Percentiles rank a stretch among this genome's conserved stretches.
phyloP scores from a whole-genome alignment of 805 yeast genomes.

The Kuraishia borneana region DNA sequence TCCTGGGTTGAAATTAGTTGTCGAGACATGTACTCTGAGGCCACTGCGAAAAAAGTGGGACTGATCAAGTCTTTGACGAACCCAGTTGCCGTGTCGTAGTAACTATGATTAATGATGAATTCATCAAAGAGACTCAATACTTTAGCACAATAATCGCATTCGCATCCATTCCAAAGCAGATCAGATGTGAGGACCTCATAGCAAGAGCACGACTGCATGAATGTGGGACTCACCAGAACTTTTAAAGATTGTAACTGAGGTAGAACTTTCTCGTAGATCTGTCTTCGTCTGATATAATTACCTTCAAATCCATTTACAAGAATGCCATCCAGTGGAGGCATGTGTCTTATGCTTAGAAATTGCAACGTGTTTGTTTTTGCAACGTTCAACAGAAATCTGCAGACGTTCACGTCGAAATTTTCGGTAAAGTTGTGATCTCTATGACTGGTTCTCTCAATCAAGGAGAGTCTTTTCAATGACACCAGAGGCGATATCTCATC shows the following conservation, averaged over 20 bases:
- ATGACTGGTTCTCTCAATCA: conserved; percentile 20
- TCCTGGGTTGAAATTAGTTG: conserved; percentile 17
- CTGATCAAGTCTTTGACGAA: conserved; percentile 51
- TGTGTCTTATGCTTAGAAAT: conserved; percentile 42
- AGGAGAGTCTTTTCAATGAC: conserved; percentile 23
- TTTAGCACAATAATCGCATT: conserved; percentile 41
- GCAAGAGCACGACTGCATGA: conserved; percentile 48
- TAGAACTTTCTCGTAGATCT: conserved; percentile 33
- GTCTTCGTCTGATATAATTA: conserved; percentile 49
- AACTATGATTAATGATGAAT: conserved; percentile 53
- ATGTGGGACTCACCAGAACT: conserved; percentile 43
- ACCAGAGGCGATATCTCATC: conserved; percentile 14
- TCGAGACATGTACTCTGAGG: conserved; percentile 30
- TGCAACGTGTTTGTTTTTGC: conserved; percentile 22
- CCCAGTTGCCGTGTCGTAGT: conserved; percentile 33
- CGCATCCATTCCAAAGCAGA: conserved; percentile 70
- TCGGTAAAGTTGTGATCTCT: conserved; percentile 36
- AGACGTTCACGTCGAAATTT: conserved; percentile 40
- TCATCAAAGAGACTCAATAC: conserved; percentile 43
- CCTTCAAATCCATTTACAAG: conserved; percentile 65
- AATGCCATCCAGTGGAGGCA: conserved; percentile 45
- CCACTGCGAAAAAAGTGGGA: conserved; percentile 41
- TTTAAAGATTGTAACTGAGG: conserved; percentile 32
- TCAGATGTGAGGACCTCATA: conserved; percentile 66
- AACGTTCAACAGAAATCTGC: conserved; percentile 26